Percentiles rank a stretch among this genome's conserved stretches.
These are phyloP conservation scores for Globisporangium irregulare DNA, from an alignment of 352 stramenopile genomes.

Conservation along the genomic window DNA sequence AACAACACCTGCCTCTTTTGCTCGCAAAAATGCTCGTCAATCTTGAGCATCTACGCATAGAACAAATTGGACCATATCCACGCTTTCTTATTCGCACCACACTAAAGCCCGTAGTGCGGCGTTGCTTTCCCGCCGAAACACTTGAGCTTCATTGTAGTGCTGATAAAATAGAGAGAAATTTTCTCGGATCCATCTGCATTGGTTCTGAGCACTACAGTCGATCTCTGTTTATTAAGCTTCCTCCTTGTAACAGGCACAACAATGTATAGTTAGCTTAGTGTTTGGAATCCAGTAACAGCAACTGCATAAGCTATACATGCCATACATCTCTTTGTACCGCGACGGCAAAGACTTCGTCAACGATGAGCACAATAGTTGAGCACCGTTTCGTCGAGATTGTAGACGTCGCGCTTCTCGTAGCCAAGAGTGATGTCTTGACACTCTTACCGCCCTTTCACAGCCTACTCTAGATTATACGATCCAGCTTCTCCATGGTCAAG, in stretches of 20 bases:
- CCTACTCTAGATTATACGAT: background rate
- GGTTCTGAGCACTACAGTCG: background rate
- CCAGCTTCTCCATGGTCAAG: background rate
- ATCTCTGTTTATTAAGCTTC: background rate
- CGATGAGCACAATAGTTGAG: background rate
- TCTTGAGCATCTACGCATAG: background rate
- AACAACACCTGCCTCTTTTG: background rate
- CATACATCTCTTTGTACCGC: background rate
- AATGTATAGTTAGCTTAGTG: no score
- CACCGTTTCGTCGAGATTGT: constrained; percentile 2
- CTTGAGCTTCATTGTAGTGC: background rate
- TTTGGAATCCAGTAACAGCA: background rate
- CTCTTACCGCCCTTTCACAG: background rate
- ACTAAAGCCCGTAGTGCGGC: background rate
- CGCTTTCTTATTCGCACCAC: background rate
- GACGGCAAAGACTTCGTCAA: background rate
- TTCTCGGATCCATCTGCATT: background rate
- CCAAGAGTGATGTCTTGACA: background rate
- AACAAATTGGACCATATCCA: constrained; percentile 1
- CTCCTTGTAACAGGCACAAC: background rate
- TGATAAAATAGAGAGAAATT: background rate
- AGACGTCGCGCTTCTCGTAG: background rate
- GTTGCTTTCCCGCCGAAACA: background rate
- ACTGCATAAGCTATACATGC: background rate
- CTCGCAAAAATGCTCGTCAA: background rate